Conservation (phyloP, 2,329 filamentous ascomycete genomes). For the Chaetomium olivaceum region DNA sequence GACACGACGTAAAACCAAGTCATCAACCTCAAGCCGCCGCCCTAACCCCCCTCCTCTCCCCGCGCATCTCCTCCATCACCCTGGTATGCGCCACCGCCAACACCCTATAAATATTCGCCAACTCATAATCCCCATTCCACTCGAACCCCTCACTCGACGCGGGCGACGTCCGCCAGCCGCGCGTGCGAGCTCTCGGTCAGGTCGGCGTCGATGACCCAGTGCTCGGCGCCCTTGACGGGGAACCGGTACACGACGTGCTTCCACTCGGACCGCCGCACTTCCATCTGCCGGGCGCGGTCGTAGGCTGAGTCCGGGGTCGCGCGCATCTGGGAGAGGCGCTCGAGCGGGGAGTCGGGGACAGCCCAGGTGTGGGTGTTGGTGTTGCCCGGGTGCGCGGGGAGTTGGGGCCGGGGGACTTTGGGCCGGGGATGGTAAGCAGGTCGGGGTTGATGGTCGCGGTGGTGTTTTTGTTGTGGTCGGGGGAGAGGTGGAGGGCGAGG, state of each 20-base stretch:
- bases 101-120: constrained; percentile 28
- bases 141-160: constrained; percentile 27
- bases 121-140: constrained; percentile 27
- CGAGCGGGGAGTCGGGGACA: constrained; percentile 25
- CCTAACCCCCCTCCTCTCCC: constrained; percentile 22
- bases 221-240: constrained; percentile 23
- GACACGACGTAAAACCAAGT: background rate
- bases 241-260: constrained; percentile 27
- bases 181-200: constrained; percentile 29
- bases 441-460: background rate
- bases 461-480: background rate
- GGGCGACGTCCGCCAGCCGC: constrained; percentile 25
- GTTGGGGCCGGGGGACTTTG: background rate
- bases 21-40: background rate
- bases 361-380: constrained; percentile 11
- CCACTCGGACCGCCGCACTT: constrained; percentile 28
- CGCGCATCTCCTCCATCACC: constrained; percentile 29
- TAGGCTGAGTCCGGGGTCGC: constrained; percentile 30
- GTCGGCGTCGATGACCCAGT: constrained; percentile 30
- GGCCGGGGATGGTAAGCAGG: constrained; percentile 8
- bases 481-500: constrained; percentile 12
- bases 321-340: constrained; percentile 27
- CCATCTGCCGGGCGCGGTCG: constrained; percentile 30
- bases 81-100: constrained; percentile 19
- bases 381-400: background rate